These are phyloP conservation scores for Maudiozyma bulderi DNA, from an alignment of 805 yeast genomes.

Conservation along the genomic window DNA sequence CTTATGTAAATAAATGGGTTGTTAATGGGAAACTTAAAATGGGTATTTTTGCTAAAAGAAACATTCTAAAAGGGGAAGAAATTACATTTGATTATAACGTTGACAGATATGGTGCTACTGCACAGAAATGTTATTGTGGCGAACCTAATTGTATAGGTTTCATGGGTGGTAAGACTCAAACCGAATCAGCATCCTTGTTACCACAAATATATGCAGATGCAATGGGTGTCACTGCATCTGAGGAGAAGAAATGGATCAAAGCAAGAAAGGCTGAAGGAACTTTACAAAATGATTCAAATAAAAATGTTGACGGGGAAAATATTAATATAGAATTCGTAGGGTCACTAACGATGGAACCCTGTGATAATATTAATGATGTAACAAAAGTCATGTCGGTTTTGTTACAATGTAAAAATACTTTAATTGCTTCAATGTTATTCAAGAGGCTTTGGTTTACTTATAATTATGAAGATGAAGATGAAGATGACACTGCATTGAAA, in stretches of 20 bases:
- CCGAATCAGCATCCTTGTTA: constrained; percentile 75
- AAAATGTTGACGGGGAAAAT: constrained; percentile 37
- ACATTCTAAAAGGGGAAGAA: constrained; percentile 71
- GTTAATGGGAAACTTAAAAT: constrained; percentile 81
- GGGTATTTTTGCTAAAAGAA: constrained; percentile 88
- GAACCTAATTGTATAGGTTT: constrained; percentile 86
- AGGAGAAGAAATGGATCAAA: constrained; percentile 65
- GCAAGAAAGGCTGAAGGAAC: constrained; percentile 40
- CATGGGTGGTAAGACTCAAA: constrained; percentile 95
- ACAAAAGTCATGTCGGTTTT: constrained; percentile 73
- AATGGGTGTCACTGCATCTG: constrained; percentile 58
- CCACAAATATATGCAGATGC: constrained; percentile 84
- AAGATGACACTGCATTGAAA: constrained; percentile 7
- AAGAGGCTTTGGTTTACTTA: constrained; percentile 45
- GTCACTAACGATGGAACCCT: constrained; percentile 43
- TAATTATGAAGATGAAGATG: constrained; percentile 30
- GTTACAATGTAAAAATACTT: constrained; percentile 61
- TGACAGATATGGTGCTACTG: constrained; percentile 90
- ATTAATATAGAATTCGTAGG: constrained; percentile 59
- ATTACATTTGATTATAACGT: constrained; percentile 79
- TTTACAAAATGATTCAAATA: constrained; percentile 23
- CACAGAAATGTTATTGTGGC: constrained; percentile 92
- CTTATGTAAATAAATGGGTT: constrained; percentile 94
- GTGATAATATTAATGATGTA: constrained; percentile 46
- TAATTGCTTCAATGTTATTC: constrained; percentile 56